Evolutionary conservation across 2,329 filamentous ascomycete species (phyloP).

Genomic region (Xylaria sp.): DNA sequence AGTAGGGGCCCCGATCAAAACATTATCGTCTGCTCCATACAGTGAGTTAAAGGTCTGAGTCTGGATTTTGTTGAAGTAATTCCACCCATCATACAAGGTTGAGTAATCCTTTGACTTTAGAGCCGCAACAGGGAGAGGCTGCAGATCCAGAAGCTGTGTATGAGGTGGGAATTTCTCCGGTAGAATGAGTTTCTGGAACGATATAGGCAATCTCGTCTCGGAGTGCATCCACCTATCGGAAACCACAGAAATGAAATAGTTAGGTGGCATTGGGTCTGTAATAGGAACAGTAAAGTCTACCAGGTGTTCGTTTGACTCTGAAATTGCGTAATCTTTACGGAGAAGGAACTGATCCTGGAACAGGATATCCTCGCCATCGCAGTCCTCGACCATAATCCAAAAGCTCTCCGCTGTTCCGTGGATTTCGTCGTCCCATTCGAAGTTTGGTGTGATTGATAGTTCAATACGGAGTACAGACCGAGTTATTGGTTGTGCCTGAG

Average conservation of each 20-base stretch:
- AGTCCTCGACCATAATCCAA: slow-evolving; percentile 98
- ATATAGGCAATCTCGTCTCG: slow-evolving; percentile 90
- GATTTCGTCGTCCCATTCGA: slow-evolving; percentile 91
- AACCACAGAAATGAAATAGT: slow-evolving; percentile 95
- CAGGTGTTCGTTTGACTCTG: slow-evolving; percentile 90
- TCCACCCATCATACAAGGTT: slow-evolving; percentile 82
- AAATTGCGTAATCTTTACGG: slow-evolving; percentile 85
- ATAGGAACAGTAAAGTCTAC: slow-evolving; percentile 97
- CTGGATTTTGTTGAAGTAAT: slow-evolving; percentile 95
- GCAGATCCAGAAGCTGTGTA: slow-evolving; percentile 89
- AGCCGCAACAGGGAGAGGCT: slow-evolving; percentile 87
- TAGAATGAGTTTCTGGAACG: slow-evolving; percentile 93
- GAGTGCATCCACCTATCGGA: slow-evolving; percentile 99
- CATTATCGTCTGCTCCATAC: slow-evolving; percentile 90
- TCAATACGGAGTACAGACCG: slow-evolving; percentile 92
- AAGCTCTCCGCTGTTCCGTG: slow-evolving; percentile 92
- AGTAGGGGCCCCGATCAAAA: slow-evolving; percentile 90
- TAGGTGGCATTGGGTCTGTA: slow-evolving; percentile 96
- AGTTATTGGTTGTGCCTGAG: slow-evolving; percentile 93
- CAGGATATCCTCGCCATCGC: slow-evolving; percentile 93
- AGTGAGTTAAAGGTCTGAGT: slow-evolving; percentile 96
- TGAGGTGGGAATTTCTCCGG: slow-evolving; percentile 96
- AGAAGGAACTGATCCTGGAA: slow-evolving; percentile 95
- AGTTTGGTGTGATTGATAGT: slow-evolving; percentile 90
- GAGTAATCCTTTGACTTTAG: slow-evolving; percentile 87